Base-by-base conservation (phyloP, 2,329 filamentous ascomycete species). In the Polytolypa hystricis region DNA sequence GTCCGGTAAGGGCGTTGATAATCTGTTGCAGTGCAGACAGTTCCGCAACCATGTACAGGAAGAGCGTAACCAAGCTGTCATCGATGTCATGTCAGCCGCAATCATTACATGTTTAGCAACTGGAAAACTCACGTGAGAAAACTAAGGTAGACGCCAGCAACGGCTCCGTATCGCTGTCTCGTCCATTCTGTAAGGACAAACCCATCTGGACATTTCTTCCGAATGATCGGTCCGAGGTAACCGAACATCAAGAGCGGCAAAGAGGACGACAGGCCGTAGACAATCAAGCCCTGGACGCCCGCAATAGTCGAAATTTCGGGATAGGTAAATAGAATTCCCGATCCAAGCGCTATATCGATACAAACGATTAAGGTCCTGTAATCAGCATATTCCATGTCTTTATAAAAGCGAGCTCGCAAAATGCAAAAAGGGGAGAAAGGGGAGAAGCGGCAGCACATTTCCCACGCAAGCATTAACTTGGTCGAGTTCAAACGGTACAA, bases 381-480 rank as follows among this genome's bases (percentile, higher is more conserved):
- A 73, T 67, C 61, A 55, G 45, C 37, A 48, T 48, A 47, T 37
- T 38, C 37, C 35, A 39, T 29, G 30, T 17, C 38, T 26, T 15
- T 31, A 27, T 11, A 39, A 44, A 44, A 48, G 47, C 44, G 30
- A 45, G 35, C 35, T 39, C 42, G 44, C 42, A 32, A 26, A 27
- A 30, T 43, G 37, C 42, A 37, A 50, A 47, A 49, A 53, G 57
- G 52, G 49, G 55, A 58, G 61, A 57, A 65, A 62, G 66, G 52
- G 54, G 46, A 52, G 58, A 76, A 84, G 82, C 82, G 83, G 83
- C 83, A 87, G 81, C 83, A 89, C 84, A 73, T 87, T 89, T 82
- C 84, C 79, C 84, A 89, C 84, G 84, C 84, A 91, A 91, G 84
- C 81, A 86, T 89, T 91, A 89, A 84, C 84, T 91, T 91, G 84